phyloP scores from a whole-genome alignment of 2,329 filamentous ascomycete species.

The Verticillium longisporum region DNA sequence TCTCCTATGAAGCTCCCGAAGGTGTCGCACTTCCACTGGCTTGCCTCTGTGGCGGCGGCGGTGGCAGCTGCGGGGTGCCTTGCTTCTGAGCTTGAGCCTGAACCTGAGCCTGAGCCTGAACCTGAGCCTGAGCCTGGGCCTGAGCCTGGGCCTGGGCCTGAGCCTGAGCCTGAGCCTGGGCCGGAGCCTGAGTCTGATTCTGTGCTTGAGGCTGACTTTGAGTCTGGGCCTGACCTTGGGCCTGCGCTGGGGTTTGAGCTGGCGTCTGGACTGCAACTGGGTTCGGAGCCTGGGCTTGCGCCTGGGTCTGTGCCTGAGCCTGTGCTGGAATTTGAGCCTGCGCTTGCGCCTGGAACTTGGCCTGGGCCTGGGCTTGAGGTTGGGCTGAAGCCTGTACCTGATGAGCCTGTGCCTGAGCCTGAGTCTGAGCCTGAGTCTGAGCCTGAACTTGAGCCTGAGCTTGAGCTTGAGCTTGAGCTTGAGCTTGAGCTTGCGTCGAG shows the following conservation, averaged over 20 bases:
- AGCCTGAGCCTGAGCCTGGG: conserved; percentile 2
- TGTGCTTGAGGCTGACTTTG: conserved; percentile 2
- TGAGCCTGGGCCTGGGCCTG: neutral
- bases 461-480: neutral
- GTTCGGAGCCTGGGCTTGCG: conserved; percentile 10
- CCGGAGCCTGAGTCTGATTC: conserved; percentile 6
- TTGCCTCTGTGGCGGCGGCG: conserved; percentile 20
- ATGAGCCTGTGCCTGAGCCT: conserved; percentile 11
- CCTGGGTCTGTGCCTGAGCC: conserved; percentile 16
- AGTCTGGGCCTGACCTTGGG: conserved; percentile 18
- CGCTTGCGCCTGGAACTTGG: neutral
- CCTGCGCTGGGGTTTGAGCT: conserved; percentile 11
- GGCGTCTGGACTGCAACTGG: neutral
- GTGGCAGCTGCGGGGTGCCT: conserved; percentile 10
- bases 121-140: conserved; percentile 3
- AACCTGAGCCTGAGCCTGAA: conserved; percentile 6
- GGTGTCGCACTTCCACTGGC: conserved; percentile 33
- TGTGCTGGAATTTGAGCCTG: conserved; percentile 11
- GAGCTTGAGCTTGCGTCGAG: conserved; percentile 1
- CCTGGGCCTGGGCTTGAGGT: too few relatives aligned
- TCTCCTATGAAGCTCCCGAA: conserved; percentile 41
- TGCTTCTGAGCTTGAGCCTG: conserved; percentile 11
- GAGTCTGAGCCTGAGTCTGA: conserved; percentile 6
- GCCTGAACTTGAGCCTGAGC: conserved; percentile 1
- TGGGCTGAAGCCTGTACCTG: conserved; percentile 1